phyloP scores from a whole-genome alignment of 495 filamentous ascomycete species.

The Penicillium coffeae region DNA sequence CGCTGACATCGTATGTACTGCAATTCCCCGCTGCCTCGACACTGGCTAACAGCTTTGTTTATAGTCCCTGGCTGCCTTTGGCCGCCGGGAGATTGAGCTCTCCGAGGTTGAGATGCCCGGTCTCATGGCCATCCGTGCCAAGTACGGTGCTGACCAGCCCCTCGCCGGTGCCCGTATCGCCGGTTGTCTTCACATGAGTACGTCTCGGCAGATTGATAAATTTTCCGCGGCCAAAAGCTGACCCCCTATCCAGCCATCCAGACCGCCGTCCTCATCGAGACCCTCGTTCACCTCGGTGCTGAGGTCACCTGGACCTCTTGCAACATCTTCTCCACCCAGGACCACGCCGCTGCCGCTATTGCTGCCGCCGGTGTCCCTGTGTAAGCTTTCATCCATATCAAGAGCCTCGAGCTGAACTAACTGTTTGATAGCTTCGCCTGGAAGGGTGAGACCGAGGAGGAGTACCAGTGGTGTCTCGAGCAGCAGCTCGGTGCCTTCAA shows the following conservation, averaged over 20 bases:
- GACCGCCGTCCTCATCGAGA: slow-evolving; percentile 98
- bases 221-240: slow-evolving; percentile 10
- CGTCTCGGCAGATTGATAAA: slow-evolving; percentile 13
- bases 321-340: slow-evolving; percentile 99
- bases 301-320: slow-evolving; percentile 95
- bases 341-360: slow-evolving; percentile 96
- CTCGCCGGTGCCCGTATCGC: slow-evolving; percentile 88
- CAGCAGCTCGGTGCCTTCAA: slow-evolving; percentile 97
- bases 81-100: slow-evolving; percentile 97
- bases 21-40: not conserved
- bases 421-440: slow-evolving; percentile 66
- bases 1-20: slow-evolving; percentile 75
- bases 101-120: slow-evolving; percentile 99
- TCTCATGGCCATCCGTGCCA: slow-evolving; percentile 88
- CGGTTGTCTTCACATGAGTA: slow-evolving; percentile 98
- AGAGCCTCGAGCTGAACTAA: slow-evolving; percentile 10
- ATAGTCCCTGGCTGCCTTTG: slow-evolving; percentile 89
- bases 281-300: slow-evolving; percentile 85
- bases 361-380: slow-evolving; percentile 91
- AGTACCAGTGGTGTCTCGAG: slow-evolving; percentile 99
- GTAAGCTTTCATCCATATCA: slow-evolving; percentile 38
- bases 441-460: slow-evolving; percentile 99
- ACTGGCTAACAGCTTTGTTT: slow-evolving; percentile 19
- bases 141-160: slow-evolving; percentile 91
- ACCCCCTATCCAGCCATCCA: slow-evolving; percentile 67